phyloP scores from a whole-genome alignment of 1,139 yeast genomes.

The Candida sanyaensis region DNA sequence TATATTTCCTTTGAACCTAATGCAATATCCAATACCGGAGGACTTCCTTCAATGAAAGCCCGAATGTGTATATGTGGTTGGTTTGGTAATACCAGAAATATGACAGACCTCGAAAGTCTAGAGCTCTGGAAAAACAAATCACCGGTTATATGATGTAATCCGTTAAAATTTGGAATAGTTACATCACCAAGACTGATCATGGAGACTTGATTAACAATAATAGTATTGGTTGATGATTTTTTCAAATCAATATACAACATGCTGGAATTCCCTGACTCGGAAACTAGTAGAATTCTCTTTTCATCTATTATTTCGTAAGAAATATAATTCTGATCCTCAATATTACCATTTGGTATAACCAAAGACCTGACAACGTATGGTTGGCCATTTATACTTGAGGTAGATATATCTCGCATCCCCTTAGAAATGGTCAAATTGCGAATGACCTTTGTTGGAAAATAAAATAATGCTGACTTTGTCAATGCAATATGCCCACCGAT shows the following conservation, averaged over 20 bases:
- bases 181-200: slow-evolving; percentile 33
- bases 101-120: slow-evolving; percentile 31
- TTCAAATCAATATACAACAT: slow-evolving; percentile 25
- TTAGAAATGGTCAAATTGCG: slow-evolving; percentile 16
- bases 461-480: slow-evolving; percentile 31
- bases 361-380: slow-evolving; percentile 7
- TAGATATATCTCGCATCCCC: slow-evolving; percentile 5
- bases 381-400: slow-evolving; percentile 1
- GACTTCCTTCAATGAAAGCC: slow-evolving; percentile 24
- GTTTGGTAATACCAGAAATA: slow-evolving; percentile 29
- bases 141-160: slow-evolving; percentile 29
- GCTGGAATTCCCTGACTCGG: slow-evolving; percentile 34
- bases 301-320: slow-evolving; percentile 25
- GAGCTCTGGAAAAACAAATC: slow-evolving; percentile 37
- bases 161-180: slow-evolving; percentile 26
- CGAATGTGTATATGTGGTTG: slow-evolving; percentile 24
- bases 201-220: slow-evolving; percentile 22
- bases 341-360: background rate
- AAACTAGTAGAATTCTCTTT: slow-evolving; percentile 27
- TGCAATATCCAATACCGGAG: slow-evolving; percentile 38
- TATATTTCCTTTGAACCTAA: slow-evolving; percentile 17
- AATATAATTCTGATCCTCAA: slow-evolving; percentile 3
- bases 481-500: slow-evolving; percentile 35
- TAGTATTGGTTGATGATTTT: slow-evolving; percentile 1
- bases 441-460: slow-evolving; percentile 26